Conservation (phyloP, 345 rosid genomes). For the Barbarea vulgaris region DNA sequence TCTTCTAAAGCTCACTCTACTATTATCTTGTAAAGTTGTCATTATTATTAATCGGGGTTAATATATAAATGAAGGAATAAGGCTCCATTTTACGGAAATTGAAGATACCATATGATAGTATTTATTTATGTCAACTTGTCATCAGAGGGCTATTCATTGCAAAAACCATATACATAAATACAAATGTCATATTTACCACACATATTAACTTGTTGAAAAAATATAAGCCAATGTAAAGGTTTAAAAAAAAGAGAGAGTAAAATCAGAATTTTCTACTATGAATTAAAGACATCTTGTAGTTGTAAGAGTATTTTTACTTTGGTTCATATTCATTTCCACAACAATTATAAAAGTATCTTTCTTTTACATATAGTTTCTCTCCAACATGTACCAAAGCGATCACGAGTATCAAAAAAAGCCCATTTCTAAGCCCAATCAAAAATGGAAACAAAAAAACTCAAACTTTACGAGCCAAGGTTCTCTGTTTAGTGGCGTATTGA, state of each 20-base stretch:
- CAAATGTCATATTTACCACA: background rate
- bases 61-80: too few species aligned
- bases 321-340: background rate
- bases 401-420: slow-evolving; percentile 5
- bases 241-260: background rate
- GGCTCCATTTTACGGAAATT: too few species aligned
- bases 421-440: slow-evolving; percentile 20
- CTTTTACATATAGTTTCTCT: background rate
- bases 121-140: too few species aligned
- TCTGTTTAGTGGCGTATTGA: slow-evolving; percentile 81
- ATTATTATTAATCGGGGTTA: too few species aligned
- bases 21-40: too few species aligned
- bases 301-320: background rate
- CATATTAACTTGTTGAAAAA: background rate
- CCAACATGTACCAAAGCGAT: slow-evolving; percentile 8
- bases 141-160: too few species aligned
- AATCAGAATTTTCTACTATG: background rate
- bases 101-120: too few species aligned
- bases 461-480: slow-evolving; percentile 76
- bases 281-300: background rate
- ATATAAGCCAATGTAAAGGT: background rate
- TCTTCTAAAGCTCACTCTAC: too few species aligned
- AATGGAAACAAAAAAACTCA: slow-evolving; percentile 7
- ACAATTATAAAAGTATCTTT: background rate
- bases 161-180: background rate